Conservation (phyloP, 805 yeast species). For the Yarrowia osloensis region DNA sequence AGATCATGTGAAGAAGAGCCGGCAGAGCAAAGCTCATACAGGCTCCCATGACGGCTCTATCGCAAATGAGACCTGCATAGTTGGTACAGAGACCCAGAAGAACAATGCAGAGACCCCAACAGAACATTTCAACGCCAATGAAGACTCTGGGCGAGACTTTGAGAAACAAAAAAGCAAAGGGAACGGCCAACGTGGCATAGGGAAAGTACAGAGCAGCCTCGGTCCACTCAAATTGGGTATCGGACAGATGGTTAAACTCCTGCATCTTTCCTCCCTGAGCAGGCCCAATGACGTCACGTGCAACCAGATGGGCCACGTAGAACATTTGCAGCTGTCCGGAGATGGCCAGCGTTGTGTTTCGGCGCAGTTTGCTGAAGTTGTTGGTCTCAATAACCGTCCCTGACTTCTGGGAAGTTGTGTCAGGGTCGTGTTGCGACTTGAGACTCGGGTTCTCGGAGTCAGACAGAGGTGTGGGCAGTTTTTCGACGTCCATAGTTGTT, state of each 20-base stretch:
- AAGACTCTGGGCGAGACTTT: background rate
- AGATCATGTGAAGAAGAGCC: background rate
- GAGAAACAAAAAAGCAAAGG: background rate
- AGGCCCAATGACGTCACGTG: background rate
- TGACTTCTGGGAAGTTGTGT: background rate
- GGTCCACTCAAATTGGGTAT: background rate
- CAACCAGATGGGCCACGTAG: conserved; percentile 2
- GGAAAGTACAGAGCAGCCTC: background rate
- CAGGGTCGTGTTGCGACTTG: background rate
- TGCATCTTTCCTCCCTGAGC: background rate
- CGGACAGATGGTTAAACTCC: background rate
- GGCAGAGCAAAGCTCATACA: background rate
- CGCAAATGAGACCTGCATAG: background rate
- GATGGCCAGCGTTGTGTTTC: background rate
- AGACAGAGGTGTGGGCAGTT: background rate
- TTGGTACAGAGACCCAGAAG: background rate
- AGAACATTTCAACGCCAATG: background rate
- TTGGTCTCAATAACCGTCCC: background rate
- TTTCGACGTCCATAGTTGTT: background rate
- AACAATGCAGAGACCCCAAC: background rate
- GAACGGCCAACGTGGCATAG: background rate
- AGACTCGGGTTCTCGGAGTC: background rate
- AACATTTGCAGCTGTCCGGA: conserved; percentile 1
- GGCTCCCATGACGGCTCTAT: background rate
- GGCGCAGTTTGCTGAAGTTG: background rate